Percentiles rank a stretch among this genome's conserved stretches.
These are phyloP conservation scores for Elongisporangium undulatum DNA, from an alignment of 352 stramenopile genomes.

Conservation along the genomic window DNA sequence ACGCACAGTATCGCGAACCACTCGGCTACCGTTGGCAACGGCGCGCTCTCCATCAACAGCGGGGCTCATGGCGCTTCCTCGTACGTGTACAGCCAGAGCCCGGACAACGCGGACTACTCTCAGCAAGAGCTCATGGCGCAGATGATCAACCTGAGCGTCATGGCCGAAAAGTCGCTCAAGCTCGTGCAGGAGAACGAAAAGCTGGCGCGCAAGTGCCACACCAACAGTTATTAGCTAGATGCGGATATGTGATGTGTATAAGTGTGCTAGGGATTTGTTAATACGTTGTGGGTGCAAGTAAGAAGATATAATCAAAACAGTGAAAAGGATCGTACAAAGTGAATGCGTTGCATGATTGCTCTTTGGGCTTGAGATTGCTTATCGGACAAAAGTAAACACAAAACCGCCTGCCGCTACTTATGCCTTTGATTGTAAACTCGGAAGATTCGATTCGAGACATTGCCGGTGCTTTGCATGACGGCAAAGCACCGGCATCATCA, in stretches of 20 bases:
- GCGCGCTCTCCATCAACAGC: slow-evolving; percentile 4
- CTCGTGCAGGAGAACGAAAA: slow-evolving; percentile 61
- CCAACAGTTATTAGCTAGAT: neutral
- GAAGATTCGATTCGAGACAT: neutral
- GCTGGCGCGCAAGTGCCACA: slow-evolving; percentile 26
- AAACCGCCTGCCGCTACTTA: neutral
- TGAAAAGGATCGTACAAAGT: too few species aligned
- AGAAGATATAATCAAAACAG: neutral
- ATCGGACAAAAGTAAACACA: neutral
- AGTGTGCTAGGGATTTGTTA: neutral
- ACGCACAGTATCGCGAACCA: neutral
- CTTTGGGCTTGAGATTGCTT: neutral
- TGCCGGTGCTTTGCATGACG: neutral
- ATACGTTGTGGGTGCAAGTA: neutral
- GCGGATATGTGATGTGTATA: neutral
- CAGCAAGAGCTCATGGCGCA: slow-evolving; percentile 57
- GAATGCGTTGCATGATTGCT: neutral
- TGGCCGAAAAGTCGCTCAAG: slow-evolving; percentile 57
- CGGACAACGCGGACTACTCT: slow-evolving; percentile 11
- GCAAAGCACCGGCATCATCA: neutral
- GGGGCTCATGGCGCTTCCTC: slow-evolving; percentile 7
- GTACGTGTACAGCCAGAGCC: slow-evolving; percentile 6
- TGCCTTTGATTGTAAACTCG: too few species aligned
- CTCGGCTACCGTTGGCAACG: neutral
- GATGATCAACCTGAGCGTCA: slow-evolving; percentile 78